Conservation (phyloP, 1,284 basidiomycete genomes). For the Boletus albobrunnescens region DNA sequence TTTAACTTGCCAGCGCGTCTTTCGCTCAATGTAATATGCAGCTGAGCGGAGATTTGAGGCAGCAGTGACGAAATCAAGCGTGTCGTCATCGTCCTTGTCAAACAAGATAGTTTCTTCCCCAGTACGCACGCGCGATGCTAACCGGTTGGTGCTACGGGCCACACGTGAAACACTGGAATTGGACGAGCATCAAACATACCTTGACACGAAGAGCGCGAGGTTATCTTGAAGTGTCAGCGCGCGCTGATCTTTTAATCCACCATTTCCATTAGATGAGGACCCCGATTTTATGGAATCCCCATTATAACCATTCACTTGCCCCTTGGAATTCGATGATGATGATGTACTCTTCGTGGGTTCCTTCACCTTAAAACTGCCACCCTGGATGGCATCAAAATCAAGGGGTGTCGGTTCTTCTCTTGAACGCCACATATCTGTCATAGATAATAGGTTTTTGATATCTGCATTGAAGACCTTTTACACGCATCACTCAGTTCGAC, state of each 20-base stretch:
- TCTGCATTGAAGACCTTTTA: conserved; percentile 83
- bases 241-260: conserved; percentile 76
- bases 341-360: conserved; percentile 11
- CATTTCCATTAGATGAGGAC: conserved; percentile 19
- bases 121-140: conserved; percentile 69
- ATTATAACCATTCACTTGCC: conserved; percentile 28
- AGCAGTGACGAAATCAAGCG: conserved; percentile 94
- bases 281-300: conserved; percentile 17
- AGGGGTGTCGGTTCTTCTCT: conserved; percentile 83
- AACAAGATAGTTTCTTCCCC: conserved; percentile 83
- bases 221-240: conserved; percentile 75
- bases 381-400: conserved; percentile 69
- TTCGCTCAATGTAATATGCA: conserved; percentile 84
- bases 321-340: conserved; percentile 12
- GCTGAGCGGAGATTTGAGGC: conserved; percentile 88
- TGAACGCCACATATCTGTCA: conserved; percentile 98
- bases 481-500: neutral
- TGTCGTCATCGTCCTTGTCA: conserved; percentile 98
- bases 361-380: conserved; percentile 51
- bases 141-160: conserved; percentile 61
- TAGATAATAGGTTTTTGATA: conserved; percentile 83
- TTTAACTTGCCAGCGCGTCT: conserved; percentile 97
- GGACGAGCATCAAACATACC: conserved; percentile 52
- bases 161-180: conserved; percentile 4
- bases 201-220: conserved; percentile 76